Evolutionary conservation across 1,284 basidiomycete species (phyloP).

Genomic region (Cerioporus squamosus): DNA sequence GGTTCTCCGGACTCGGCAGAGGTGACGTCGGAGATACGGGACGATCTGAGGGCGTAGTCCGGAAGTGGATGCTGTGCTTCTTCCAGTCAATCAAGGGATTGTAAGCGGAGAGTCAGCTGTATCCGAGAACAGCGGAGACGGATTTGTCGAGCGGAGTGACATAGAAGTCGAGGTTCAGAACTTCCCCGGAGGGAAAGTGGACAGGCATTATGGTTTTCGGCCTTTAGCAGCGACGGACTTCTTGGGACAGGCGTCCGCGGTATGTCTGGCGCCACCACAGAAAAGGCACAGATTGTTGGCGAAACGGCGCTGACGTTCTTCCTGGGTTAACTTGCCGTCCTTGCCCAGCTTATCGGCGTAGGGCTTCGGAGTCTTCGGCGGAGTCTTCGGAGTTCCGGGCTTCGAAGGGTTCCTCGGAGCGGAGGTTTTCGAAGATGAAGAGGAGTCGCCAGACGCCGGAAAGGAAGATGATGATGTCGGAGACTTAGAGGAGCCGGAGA

Average conservation of each 20-base stretch:
- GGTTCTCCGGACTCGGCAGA: neutral
- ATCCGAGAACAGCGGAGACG: neutral
- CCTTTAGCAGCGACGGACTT: constrained; percentile 16
- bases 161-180: constrained; percentile 5
- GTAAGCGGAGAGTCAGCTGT: neutral
- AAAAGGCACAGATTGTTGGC: constrained; percentile 13
- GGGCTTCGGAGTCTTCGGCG: constrained; percentile 1
- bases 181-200: constrained; percentile 1
- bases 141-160: constrained; percentile 13
- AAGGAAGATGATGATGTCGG: neutral
- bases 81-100: constrained; percentile 5
- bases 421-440: neutral
- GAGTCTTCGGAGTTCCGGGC: neutral
- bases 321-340: constrained; percentile 4
- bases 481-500: neutral
- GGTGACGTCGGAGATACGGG: neutral
- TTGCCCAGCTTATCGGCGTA: constrained; percentile 10
- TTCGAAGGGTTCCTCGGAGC: neutral
- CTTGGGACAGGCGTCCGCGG: neutral
- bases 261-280: constrained; percentile 4
- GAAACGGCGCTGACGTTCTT: constrained; percentile 2
- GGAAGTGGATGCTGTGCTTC: constrained; percentile 1
- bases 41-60: neutral
- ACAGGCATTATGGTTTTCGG: neutral
- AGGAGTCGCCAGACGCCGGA: neutral